Conservation (phyloP, 768 basidiomycete species). For the Serpula lacrymans region DNA sequence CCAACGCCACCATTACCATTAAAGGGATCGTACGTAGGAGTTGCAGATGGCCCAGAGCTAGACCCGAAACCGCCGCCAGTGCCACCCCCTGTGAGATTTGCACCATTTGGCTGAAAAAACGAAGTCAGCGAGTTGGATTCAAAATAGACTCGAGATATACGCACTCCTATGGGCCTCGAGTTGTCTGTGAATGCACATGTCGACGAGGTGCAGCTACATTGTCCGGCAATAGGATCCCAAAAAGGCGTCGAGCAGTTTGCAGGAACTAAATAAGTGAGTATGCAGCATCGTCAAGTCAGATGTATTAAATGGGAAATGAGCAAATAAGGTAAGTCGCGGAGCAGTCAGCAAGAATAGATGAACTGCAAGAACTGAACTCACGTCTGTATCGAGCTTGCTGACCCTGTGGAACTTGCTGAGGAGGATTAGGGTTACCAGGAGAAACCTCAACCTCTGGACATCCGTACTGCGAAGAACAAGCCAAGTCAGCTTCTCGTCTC, state of each 20-base stretch:
- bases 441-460: slow-evolving; percentile 58
- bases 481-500: neutral
- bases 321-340: neutral
- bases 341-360: neutral
- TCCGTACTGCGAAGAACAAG: slow-evolving; percentile 51
- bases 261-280: slow-evolving; percentile 43
- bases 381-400: slow-evolving; percentile 50
- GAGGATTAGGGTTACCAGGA: slow-evolving; percentile 61
- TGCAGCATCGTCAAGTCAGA: too few species aligned
- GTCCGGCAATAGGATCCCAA: slow-evolving; percentile 72
- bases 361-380: slow-evolving; percentile 33
- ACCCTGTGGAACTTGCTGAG: slow-evolving; percentile 48
- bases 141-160: slow-evolving; percentile 17
- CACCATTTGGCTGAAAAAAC: slow-evolving; percentile 54
- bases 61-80: slow-evolving; percentile 34
- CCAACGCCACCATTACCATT: too few species aligned
- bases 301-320: too few species aligned
- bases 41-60: slow-evolving; percentile 15
- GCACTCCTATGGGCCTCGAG: slow-evolving; percentile 62
- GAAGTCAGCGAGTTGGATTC: slow-evolving; percentile 6
- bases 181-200: slow-evolving; percentile 63
- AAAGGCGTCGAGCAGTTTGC: slow-evolving; percentile 73
- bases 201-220: slow-evolving; percentile 56
- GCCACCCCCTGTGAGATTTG: slow-evolving; percentile 64
- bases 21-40: slow-evolving; percentile 46